These are phyloP conservation scores for Ochromonas danica DNA, from an alignment of 108 stramenopile genomes.

Conservation along the genomic window DNA sequence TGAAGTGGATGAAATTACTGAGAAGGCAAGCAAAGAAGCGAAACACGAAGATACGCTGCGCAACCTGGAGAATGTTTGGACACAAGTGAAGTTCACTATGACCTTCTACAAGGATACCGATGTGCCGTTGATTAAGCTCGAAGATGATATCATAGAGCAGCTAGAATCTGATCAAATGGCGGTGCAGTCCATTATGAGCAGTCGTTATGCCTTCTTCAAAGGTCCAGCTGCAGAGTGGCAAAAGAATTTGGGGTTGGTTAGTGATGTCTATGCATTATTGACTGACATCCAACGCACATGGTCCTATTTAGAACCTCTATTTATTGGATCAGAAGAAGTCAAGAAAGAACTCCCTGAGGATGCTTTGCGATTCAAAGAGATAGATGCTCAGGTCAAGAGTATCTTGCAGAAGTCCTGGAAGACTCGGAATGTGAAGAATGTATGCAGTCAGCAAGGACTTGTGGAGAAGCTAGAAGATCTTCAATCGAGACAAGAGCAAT, in stretches of 20 bases:
- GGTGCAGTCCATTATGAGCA: slow-evolving; percentile 48
- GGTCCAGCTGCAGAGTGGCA: slow-evolving; percentile 33
- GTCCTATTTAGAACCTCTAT: slow-evolving; percentile 59
- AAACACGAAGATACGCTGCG: slow-evolving; percentile 40
- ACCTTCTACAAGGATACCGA: slow-evolving; percentile 48
- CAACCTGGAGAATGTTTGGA: slow-evolving; percentile 43
- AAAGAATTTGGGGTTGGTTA: slow-evolving; percentile 45
- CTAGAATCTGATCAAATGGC: slow-evolving; percentile 57
- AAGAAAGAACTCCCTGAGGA: slow-evolving; percentile 55
- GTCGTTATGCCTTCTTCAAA: slow-evolving; percentile 46
- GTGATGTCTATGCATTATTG: slow-evolving; percentile 42
- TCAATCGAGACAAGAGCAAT: slow-evolving; percentile 45
- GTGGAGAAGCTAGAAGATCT: slow-evolving; percentile 44
- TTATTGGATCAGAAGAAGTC: slow-evolving; percentile 54
- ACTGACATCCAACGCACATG: slow-evolving; percentile 53
- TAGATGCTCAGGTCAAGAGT: slow-evolving; percentile 50
- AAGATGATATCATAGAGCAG: slow-evolving; percentile 49
- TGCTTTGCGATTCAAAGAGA: slow-evolving; percentile 45
- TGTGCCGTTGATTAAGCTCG: slow-evolving; percentile 41
- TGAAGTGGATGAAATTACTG: slow-evolving; percentile 46
- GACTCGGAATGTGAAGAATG: slow-evolving; percentile 52
- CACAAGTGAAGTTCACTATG: slow-evolving; percentile 43
- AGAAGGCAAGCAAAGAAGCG: slow-evolving; percentile 42
- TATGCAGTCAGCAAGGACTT: slow-evolving; percentile 45
- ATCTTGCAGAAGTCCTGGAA: slow-evolving; percentile 47